Evolutionary conservation across 768 basidiomycete species (phyloP).

Genomic region (Kwoniella newhampshirensis): DNA sequence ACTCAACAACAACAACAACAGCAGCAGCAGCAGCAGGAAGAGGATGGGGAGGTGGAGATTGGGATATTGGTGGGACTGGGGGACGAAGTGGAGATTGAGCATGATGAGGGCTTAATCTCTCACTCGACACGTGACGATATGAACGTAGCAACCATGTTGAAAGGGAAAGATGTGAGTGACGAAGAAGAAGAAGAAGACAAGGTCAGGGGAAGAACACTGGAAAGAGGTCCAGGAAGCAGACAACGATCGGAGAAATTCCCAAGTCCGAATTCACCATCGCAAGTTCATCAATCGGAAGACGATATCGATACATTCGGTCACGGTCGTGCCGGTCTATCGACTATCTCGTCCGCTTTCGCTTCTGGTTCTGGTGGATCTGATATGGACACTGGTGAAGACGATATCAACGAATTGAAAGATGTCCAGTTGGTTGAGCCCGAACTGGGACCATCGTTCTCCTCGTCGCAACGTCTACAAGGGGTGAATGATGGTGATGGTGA

Average conservation of each 20-base stretch:
- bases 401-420: conserved; percentile 10
- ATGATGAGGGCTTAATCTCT: not conserved
- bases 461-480: too few relatives aligned
- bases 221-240: not conserved
- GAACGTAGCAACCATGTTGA: too few relatives aligned
- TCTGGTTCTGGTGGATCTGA: not conserved
- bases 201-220: not conserved
- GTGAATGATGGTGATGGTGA: not conserved
- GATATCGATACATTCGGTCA: too few relatives aligned
- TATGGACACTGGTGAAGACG: conserved; percentile 6
- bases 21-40: not conserved
- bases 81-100: conserved; percentile 2
- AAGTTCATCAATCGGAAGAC: not conserved
- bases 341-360: not conserved
- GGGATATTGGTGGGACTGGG: too few relatives aligned
- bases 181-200: not conserved
- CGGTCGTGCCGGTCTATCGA: too few relatives aligned
- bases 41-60: not conserved
- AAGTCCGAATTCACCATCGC: not conserved
- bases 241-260: not conserved
- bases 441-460: not conserved
- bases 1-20: not conserved
- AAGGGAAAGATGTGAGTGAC: too few relatives aligned
- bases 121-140: too few relatives aligned
- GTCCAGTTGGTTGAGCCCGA: not conserved